Evolutionary conservation across 139 green algal genomes (phyloP).

Genomic region (Tetratostichococcus sp.): DNA sequence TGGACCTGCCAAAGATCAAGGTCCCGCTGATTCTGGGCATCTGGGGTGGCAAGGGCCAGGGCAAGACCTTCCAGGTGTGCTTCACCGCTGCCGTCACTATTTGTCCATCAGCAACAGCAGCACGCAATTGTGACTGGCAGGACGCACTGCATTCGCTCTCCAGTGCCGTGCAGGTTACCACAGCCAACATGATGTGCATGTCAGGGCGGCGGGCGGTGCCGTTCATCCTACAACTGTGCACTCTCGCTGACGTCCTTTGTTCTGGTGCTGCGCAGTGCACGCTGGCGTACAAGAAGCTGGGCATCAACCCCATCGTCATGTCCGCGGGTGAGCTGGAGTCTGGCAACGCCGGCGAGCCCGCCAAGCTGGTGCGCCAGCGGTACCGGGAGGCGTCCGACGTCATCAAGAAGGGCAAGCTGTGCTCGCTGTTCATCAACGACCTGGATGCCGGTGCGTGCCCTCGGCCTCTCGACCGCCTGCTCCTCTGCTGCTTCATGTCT

Average conservation of each 20-base stretch:
- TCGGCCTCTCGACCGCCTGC: too few relatives aligned
- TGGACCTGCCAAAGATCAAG: slow-evolving; percentile 89
- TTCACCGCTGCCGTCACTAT: too few relatives aligned
- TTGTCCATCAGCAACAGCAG: too few relatives aligned
- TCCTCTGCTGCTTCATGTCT: too few relatives aligned
- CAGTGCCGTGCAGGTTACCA: not conserved
- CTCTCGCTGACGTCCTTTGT: slow-evolving; percentile 34
- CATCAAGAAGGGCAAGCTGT: slow-evolving; percentile 99
- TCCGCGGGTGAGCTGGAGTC: slow-evolving; percentile 97
- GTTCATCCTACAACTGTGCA: too few relatives aligned
- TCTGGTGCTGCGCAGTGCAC: slow-evolving; percentile 72
- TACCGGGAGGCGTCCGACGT: slow-evolving; percentile 95
- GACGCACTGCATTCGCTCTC: too few relatives aligned
- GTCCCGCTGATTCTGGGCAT: slow-evolving; percentile 95
- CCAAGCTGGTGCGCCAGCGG: slow-evolving; percentile 95
- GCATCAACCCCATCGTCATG: slow-evolving; percentile 97
- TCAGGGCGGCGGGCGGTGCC: too few relatives aligned
- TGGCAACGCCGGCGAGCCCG: slow-evolving; percentile 97
- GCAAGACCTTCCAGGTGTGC: slow-evolving; percentile 60
- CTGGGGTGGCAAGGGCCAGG: slow-evolving; percentile 99
- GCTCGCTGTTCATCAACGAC: slow-evolving; percentile 99
- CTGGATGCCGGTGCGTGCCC: slow-evolving; percentile 95
- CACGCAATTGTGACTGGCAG: too few relatives aligned
- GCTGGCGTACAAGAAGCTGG: slow-evolving; percentile 97
- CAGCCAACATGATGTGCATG: too few relatives aligned